These are phyloP conservation scores for Lactifluus subvellereus DNA, from an alignment of 768 basidiomycete genomes.

Conservation along the genomic window DNA sequence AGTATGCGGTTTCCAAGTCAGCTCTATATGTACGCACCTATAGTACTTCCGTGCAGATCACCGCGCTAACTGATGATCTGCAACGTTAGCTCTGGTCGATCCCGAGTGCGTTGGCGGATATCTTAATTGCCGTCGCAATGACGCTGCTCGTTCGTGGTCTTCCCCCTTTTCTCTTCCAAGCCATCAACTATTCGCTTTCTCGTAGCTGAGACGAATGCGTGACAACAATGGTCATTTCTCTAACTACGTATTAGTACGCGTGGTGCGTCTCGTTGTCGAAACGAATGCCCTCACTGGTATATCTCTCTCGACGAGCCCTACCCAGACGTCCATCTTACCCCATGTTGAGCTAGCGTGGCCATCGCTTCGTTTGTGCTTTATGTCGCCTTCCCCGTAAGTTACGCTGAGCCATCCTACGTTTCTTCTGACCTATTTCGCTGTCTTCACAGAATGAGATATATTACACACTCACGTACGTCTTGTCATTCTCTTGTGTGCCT, in stretches of 20 bases:
- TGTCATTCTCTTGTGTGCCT: not conserved
- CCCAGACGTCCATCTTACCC: not conserved
- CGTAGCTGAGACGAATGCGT: conserved; percentile 1
- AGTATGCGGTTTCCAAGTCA: not conserved
- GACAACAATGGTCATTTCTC: not conserved
- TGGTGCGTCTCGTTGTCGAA: conserved; percentile 28
- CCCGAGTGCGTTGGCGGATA: conserved; percentile 9
- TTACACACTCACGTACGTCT: conserved; percentile 14
- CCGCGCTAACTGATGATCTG: not conserved
- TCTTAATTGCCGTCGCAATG: conserved; percentile 14
- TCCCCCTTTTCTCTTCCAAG: not conserved
- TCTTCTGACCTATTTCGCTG: not conserved
- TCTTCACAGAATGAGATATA: conserved; percentile 12
- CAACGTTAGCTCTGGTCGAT: conserved; percentile 9
- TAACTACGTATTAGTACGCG: conserved; percentile 19
- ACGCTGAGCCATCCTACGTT: not conserved
- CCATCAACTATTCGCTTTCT: not conserved
- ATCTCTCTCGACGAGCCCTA: not conserved
- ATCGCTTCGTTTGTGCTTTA: conserved; percentile 5
- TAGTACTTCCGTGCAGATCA: not conserved
- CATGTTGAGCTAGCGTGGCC: conserved; percentile 5
- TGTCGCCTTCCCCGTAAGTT: conserved; percentile 11
- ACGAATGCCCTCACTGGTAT: conserved; percentile 26
- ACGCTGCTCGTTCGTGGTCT: conserved; percentile 2
- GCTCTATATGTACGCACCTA: conserved; percentile 8